Evolutionary conservation across 2,329 filamentous ascomycete species (phyloP), one percentile per base, ranked within the genome.

Genomic region (Fusarium guadeloupense): DNA sequence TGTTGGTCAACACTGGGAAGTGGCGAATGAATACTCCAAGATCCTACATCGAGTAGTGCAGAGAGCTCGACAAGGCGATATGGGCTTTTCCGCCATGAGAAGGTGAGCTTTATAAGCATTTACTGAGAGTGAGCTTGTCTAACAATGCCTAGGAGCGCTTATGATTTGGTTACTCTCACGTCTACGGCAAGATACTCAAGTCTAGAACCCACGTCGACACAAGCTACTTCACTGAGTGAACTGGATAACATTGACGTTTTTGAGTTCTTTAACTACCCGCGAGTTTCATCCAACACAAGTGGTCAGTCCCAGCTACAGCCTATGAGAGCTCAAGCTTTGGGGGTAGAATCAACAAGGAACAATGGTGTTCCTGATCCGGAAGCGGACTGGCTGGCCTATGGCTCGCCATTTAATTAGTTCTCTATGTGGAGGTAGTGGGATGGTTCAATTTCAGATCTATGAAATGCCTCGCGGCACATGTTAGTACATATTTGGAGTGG

Each of bases 241-340:
- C 69, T 80, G 3, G 78, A 80, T 54, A 76, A 74, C 38, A 77
- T 80, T 17, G 77, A 80, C 21, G 71, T 80, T 4, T 80, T 80
- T 38, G 78, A 79, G 59, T 80, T 80, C 52, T 80, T 80, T 66
- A 78, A 80, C 20, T 77, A 76, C 35, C 78, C 78, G 12, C 76
- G 75, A 16, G 52, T 75, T 1, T 50, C 68, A 1, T 53, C 62
- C 9, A 49, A 53, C 0, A 43, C 65, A 0, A 63, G 53, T 5
- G 64, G 67, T 2, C 71, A 75, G 25, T 52, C 49, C 0, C 55
- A 55, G 9, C 3, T 25, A 3, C 56, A 53, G 9, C 39, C 43
- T 5, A 43, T 50, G 17, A 54, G 60, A 6, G 16, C 46, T 9
- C 53, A 46, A 21, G 40, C 41, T 13, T 19, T 43, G 9, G 35